phyloP scores from a whole-genome alignment of 2,329 filamentous ascomycete species.

The Fusarium stilboides region DNA sequence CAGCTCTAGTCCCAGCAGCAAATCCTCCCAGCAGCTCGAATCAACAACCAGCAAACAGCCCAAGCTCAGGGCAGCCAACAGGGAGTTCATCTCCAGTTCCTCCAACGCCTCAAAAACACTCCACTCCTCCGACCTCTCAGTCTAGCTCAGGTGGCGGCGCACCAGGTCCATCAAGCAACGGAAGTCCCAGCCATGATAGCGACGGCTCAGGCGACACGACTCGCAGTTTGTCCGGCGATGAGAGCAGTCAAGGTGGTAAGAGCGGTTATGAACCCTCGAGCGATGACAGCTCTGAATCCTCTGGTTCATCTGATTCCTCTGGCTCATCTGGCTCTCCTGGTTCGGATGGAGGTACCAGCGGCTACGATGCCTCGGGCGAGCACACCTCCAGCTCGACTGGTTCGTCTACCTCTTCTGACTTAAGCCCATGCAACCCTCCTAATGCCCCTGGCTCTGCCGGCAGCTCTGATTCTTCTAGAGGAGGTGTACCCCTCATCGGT shows the following conservation, averaged over 20 bases:
- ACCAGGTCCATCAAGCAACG: background rate
- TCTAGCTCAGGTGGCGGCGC: background rate
- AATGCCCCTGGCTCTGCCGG: background rate
- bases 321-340: background rate
- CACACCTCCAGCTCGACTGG: background rate
- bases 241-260: background rate
- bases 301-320: background rate
- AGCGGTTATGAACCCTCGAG: background rate
- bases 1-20: background rate
- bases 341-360: background rate
- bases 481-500: background rate
- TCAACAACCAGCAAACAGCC: background rate
- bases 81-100: background rate
- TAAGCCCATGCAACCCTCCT: background rate
- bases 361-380: background rate
- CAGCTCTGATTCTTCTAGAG: background rate
- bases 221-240: background rate
- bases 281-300: background rate
- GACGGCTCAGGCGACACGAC: background rate
- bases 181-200: background rate
- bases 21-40: background rate
- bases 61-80: background rate
- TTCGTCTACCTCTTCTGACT: background rate
- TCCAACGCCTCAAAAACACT: background rate
- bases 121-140: background rate